Evolutionary conservation across 163 green algal genomes (phyloP), one percentile per base, ranked within the genome.

Genomic region (Scenedesmus sp.): DNA sequence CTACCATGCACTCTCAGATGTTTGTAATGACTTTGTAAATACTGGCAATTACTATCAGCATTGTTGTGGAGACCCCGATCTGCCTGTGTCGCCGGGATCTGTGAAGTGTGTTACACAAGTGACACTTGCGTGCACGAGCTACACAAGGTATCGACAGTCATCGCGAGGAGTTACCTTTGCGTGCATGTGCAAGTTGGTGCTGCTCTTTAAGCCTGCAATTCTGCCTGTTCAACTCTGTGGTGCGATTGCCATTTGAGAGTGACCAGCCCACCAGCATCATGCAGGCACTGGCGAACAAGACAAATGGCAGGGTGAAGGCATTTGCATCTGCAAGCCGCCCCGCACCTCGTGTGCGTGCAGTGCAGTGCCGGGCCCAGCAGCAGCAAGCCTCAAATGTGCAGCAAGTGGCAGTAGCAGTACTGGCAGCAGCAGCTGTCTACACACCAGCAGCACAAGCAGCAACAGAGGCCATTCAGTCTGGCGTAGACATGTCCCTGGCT

Each of bases 401-500:
- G 37, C 85, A 85, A 43, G 44, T 90, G 70, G 85, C 68, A 51
- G 44, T n/a, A 51, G 85, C 85, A 73, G 49, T 83, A 40, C 72
- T 91, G 49, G 87, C 79, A 70, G 78, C 87, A 44, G 35, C 40
- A 30, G 78, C 53, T 16, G 20, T 91, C 56, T 44, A 20, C 24
- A 70, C 46, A 24, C 81, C 88, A 33, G 65, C 82, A 61, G 88
- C 88, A 53, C 88, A 89, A 40, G 88, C 88, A 81, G 88, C 88
- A 46, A 86, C 87, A 33, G 80, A 92, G 81, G n/a, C 80, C 13
- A n/a, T 92, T 30, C 33, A 79, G 88, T 40, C 88, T 53, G 87
- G 40, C 6, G 1, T 87, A 7, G 89, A 89, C 51, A 53, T 95
- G 35, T 90, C 92, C 6, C 81, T 95, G 30, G 97, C 97, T 0